These are phyloP conservation scores for Cyberlindnera misumaiensis DNA, from an alignment of 805 yeast species.

Conservation along the genomic window DNA sequence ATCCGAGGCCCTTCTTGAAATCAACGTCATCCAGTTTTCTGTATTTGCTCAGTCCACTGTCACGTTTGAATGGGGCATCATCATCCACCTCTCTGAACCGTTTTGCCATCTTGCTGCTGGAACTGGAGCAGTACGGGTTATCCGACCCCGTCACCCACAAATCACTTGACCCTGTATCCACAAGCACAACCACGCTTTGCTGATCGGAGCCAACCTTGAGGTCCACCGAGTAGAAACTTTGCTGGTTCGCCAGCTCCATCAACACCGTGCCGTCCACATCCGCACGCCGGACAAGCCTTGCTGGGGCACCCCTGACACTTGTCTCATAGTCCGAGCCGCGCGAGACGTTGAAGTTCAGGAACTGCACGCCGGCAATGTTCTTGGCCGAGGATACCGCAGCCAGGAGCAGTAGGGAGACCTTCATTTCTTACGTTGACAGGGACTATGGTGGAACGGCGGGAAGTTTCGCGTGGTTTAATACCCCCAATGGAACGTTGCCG, in stretches of 20 bases:
- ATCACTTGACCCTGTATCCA: conserved; percentile 79
- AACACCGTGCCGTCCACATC: conserved; percentile 24
- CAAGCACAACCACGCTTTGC: conserved; percentile 46
- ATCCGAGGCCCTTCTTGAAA: not conserved
- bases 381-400: conserved; percentile 7
- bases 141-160: conserved; percentile 51
- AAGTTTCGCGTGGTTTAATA: no score
- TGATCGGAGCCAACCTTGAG: conserved; percentile 50
- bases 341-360: conserved; percentile 12
- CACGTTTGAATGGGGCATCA: not conserved
- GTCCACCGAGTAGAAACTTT: conserved; percentile 38
- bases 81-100: conserved; percentile 13
- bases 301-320: conserved; percentile 6
- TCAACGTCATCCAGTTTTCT: no score
- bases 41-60: no score
- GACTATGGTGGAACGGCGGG: no score
- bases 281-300: conserved; percentile 7
- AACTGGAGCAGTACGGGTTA: conserved; percentile 39
- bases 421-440: not conserved
- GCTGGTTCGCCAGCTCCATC: conserved; percentile 31
- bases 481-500: no score
- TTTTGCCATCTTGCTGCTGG: not conserved
- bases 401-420: not conserved
- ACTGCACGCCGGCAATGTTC: conserved; percentile 12
- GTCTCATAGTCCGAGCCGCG: conserved; percentile 13